Conservation (phyloP, 176 grass and related monocot genomes). For the Carex pumila region DNA sequence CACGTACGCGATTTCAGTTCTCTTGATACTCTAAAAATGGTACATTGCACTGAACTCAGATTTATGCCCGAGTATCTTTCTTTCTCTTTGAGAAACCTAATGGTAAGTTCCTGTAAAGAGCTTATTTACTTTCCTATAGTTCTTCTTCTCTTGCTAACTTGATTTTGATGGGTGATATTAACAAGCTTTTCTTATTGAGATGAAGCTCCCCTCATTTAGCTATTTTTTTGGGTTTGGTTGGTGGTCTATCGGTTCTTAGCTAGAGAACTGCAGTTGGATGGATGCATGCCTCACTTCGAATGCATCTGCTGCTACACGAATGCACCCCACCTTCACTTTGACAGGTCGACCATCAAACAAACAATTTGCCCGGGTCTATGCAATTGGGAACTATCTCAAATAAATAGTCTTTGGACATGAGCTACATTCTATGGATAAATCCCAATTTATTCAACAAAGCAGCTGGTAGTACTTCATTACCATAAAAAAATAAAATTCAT, state of each 20-base stretch:
- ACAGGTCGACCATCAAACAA: not conserved
- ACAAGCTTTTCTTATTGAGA: not conserved
- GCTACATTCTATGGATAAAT: not conserved
- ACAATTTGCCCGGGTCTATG: not conserved
- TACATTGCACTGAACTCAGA: not conserved
- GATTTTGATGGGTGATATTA: not conserved
- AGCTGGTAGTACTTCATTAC: not conserved
- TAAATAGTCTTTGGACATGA: not conserved
- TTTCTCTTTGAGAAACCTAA: conserved; percentile 9
- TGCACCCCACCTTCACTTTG: not conserved
- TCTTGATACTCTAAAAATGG: conserved; percentile 2
- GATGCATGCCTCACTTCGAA: not conserved
- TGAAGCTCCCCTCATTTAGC: not conserved
- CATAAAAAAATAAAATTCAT: too few relatives aligned
- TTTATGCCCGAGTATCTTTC: not conserved
- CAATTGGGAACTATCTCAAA: not conserved
- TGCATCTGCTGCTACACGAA: not conserved
- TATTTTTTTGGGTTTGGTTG: not conserved
- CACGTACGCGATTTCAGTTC: conserved; percentile 15
- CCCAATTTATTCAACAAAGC: not conserved
- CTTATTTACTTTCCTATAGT: not conserved
- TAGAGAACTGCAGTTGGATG: conserved; percentile 11
- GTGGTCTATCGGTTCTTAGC: not conserved
- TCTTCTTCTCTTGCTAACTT: conserved; percentile 9
- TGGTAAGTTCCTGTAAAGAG: not conserved